These are phyloP conservation scores for Hanseniaspora meyeri DNA, from an alignment of 805 yeast species.

Conservation along the genomic window DNA sequence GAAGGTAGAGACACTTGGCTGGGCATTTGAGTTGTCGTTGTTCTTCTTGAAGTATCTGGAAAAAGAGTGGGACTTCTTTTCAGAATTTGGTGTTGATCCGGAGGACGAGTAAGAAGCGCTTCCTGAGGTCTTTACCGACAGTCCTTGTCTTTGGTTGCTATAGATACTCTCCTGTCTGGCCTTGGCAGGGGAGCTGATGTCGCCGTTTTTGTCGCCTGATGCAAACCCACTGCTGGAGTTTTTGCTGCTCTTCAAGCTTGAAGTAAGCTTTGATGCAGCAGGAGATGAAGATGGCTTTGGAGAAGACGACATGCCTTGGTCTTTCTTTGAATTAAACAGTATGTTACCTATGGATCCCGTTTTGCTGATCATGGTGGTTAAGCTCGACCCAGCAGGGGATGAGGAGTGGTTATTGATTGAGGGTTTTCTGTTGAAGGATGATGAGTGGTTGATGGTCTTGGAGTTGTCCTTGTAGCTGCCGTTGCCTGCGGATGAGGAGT, in stretches of 20 bases:
- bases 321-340: constrained; percentile 23
- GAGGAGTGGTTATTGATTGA: background rate
- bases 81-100: constrained; percentile 8
- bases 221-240: constrained; percentile 14
- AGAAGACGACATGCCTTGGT: constrained; percentile 14
- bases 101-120: background rate
- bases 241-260: constrained; percentile 10
- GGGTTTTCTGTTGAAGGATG: constrained; percentile 13
- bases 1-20: constrained; percentile 14
- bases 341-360: constrained; percentile 28
- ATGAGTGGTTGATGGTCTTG: constrained; percentile 12
- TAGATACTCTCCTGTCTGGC: constrained; percentile 27
- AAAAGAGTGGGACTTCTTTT: constrained; percentile 8
- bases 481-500: background rate
- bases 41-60: constrained; percentile 12
- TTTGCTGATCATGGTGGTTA: constrained; percentile 20
- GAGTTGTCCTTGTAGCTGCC: constrained; percentile 11
- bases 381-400: background rate
- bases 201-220: constrained; percentile 23
- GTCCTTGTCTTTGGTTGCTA: constrained; percentile 23
- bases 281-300: constrained; percentile 13
- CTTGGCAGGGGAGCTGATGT: constrained; percentile 20
- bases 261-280: constrained; percentile 1
- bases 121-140: constrained; percentile 2
- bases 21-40: background rate